Base-by-base conservation (phyloP, 164 flowering plant species). In the Vitis labrusca region DNA sequence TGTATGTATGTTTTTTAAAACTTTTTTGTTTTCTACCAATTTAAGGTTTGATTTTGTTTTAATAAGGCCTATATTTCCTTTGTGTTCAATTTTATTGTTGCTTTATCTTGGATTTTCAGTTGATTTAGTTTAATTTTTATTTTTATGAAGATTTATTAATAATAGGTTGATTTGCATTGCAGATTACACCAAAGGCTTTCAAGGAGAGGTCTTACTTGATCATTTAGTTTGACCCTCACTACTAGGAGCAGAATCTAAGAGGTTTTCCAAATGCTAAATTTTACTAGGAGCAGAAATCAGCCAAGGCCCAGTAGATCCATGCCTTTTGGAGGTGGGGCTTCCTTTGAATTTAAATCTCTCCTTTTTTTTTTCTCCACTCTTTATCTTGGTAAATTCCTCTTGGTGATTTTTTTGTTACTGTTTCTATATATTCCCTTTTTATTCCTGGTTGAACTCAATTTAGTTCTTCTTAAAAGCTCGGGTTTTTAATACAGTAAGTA, bases 201-300 rank as follows among this genome's bases (percentile, higher is more conserved):
- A 3, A 1, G 29, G 65, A 9, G 51, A 10, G 29, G 53, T 15
- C 29, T 15, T 10, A 4, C 14, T 13, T 66, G 60, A 54, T 66
- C 65, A 47, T 66, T 54, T 12, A 29, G 15, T 53, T 55, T 37
- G 69, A 55, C 4, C 59, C 47, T 37, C 7, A 3, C 44, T 37
- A 6, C 7, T 37, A 37, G 44, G 3, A 6, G 14, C 27, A 14
- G 8, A 8, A 53, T 19, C 12, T 19, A 11, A 29, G 52, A 19
- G 32, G 69, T 66, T 58, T 71, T 47, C 71, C 73, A 70, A 73
- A 87, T 87, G 91, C 84, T 79, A 63, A 82, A 69, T 73, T 70
- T 82, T 50, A 71, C 37, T 58, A 83, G 89, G 72, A 58, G 65
- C 60, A 82, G 91, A 84, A 71, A n/a, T 68, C 91, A 80, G 78